Evolutionary conservation across 2,329 filamentous ascomycete species (phyloP).

Genomic region (Cytospora piceicola): DNA sequence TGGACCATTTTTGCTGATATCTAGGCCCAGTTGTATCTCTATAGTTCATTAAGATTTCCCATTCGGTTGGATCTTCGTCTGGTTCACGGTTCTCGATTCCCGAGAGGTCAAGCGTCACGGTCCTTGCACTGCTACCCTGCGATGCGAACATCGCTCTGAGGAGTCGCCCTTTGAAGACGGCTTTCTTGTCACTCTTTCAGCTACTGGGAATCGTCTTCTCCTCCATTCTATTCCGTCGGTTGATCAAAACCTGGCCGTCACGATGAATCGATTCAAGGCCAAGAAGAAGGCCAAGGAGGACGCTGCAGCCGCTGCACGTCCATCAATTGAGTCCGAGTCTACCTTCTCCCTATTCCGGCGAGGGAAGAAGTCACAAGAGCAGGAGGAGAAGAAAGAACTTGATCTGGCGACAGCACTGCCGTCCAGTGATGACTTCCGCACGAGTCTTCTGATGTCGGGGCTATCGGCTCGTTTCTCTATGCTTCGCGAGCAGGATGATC

Average conservation of each 20-base stretch:
- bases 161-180: slow-evolving; percentile 16
- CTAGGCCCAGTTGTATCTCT: slow-evolving; percentile 2
- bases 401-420: slow-evolving; percentile 78
- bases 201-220: neutral
- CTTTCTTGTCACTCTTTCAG: slow-evolving; percentile 2
- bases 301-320: slow-evolving; percentile 41
- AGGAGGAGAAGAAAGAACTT: slow-evolving; percentile 66
- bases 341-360: slow-evolving; percentile 60
- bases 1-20: slow-evolving; percentile 3
- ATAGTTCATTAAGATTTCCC: slow-evolving; percentile 9
- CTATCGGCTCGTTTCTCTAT: slow-evolving; percentile 96
- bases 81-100: neutral
- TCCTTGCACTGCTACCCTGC: slow-evolving; percentile 2
- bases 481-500: slow-evolving; percentile 93
- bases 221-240: slow-evolving; percentile 5
- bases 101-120: neutral
- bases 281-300: slow-evolving; percentile 73
- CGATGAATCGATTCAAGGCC: slow-evolving; percentile 78
- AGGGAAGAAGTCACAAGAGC: slow-evolving; percentile 57
- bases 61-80: slow-evolving; percentile 1
- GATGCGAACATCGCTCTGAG: slow-evolving; percentile 19
- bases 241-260: slow-evolving; percentile 30
- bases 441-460: slow-evolving; percentile 93
- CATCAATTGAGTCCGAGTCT: slow-evolving; percentile 57
- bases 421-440: slow-evolving; percentile 86